phyloP scores from a whole-genome alignment of 768 basidiomycete genomes.

The Leccinum variicolor region DNA sequence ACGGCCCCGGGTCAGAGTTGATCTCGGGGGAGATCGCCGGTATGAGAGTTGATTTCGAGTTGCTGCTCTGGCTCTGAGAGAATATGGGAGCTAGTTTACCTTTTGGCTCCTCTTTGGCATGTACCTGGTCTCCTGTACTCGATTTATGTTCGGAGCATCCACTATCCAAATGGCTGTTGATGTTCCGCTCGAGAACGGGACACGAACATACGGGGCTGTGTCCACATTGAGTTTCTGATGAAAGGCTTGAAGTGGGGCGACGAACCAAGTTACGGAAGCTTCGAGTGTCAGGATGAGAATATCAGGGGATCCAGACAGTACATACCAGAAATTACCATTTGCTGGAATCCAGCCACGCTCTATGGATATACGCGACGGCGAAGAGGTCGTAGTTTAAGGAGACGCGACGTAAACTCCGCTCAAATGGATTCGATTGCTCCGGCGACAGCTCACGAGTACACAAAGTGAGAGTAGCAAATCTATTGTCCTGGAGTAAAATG shows the following conservation, averaged over 20 bases:
- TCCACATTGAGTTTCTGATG: neutral
- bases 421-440: neutral
- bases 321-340: constrained; percentile 17
- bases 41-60: constrained; percentile 7
- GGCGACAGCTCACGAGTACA: neutral
- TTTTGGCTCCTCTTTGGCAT: constrained; percentile 12
- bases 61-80: constrained; percentile 18
- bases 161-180: constrained; percentile 53
- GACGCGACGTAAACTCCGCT: neutral
- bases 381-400: neutral
- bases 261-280: constrained; percentile 25
- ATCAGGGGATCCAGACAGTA: neutral
- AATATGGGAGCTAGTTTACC: constrained; percentile 44
- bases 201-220: constrained; percentile 49
- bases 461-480: neutral
- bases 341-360: neutral
- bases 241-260: constrained; percentile 2
- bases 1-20: constrained; percentile 1
- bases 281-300: neutral
- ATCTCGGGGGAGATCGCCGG: constrained; percentile 10
- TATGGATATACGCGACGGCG: neutral
- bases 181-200: constrained; percentile 37
- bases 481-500: neutral
- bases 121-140: neutral
- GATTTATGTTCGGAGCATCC: constrained; percentile 32